Percentiles rank a stretch among this genome's conserved stretches.
Conservation (phyloP, 2,329 filamentous ascomycete species). For the Colletotrichum sp. region DNA sequence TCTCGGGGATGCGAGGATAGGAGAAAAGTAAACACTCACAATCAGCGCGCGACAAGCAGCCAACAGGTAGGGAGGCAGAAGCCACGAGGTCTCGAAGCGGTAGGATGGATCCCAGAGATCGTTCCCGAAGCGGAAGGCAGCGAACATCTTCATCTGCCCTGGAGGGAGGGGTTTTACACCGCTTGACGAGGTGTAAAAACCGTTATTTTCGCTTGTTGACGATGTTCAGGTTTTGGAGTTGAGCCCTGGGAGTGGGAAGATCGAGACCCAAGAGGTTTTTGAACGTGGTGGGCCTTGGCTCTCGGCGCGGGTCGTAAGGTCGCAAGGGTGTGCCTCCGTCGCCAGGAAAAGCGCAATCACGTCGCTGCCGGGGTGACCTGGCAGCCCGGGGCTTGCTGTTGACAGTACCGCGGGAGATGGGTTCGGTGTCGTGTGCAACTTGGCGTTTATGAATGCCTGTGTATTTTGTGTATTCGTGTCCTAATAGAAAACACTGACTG, state of each 20-base stretch:
- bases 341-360: slow-evolving; percentile 5
- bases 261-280: slow-evolving; percentile 13
- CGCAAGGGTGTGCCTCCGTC: slow-evolving; percentile 6
- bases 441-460: background rate
- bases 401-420: background rate
- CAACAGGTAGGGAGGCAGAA: slow-evolving; percentile 70
- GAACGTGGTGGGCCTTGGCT: slow-evolving; percentile 6
- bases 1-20: background rate
- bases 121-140: slow-evolving; percentile 43
- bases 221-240: slow-evolving; percentile 20
- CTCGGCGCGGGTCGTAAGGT: slow-evolving; percentile 4
- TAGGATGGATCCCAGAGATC: slow-evolving; percentile 60
- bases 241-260: background rate
- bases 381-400: background rate
- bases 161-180: background rate
- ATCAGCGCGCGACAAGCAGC: slow-evolving; percentile 61
- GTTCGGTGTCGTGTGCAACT: slow-evolving; percentile 3
- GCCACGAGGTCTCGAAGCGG: slow-evolving; percentile 82
- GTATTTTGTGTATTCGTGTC: background rate
- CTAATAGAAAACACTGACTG: background rate
- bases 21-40: slow-evolving; percentile 39
- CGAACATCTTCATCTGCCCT: slow-evolving; percentile 17
- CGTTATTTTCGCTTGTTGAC: background rate
- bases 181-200: background rate
- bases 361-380: slow-evolving; percentile 1